These are phyloP conservation scores for Fusarium udum DNA, from an alignment of 2,329 filamentous ascomycete genomes.

Conservation along the genomic window DNA sequence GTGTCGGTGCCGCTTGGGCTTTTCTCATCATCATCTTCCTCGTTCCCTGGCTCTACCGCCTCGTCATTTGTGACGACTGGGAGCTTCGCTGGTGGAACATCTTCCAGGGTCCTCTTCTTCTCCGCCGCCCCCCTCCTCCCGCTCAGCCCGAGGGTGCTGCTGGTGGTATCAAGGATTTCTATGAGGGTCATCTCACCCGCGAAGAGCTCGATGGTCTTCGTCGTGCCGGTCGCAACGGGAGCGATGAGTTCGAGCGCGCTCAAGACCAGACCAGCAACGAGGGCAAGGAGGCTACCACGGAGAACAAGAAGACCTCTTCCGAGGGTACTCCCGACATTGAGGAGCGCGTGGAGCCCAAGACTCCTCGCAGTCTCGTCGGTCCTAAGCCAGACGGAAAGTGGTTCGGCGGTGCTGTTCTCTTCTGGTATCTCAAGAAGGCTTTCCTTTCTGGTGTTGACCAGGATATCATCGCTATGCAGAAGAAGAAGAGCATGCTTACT, in stretches of 20 bases:
- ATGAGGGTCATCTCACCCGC: constrained; percentile 63
- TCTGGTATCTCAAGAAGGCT: constrained; percentile 39
- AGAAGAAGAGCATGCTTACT: constrained; percentile 59
- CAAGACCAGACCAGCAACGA: constrained; percentile 27
- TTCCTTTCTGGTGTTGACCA: constrained; percentile 43
- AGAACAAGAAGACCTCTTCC: constrained; percentile 36
- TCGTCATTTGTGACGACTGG: constrained; percentile 69
- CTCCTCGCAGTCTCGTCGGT: constrained; percentile 29
- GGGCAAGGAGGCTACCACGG: constrained; percentile 36
- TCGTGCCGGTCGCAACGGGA: constrained; percentile 44
- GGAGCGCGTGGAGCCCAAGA: constrained; percentile 23
- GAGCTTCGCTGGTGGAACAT: constrained; percentile 66
- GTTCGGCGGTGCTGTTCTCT: constrained; percentile 26
- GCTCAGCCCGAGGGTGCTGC: constrained; percentile 75
- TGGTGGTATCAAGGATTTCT: constrained; percentile 61
- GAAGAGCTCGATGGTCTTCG: constrained; percentile 58
- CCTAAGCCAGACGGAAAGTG: constrained; percentile 31
- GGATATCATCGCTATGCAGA: constrained; percentile 42
- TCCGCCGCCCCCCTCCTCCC: constrained; percentile 53
- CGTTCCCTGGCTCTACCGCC: constrained; percentile 67
- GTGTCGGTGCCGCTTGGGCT: constrained; percentile 60
- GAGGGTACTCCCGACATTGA: neutral
- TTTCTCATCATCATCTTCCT: constrained; percentile 62
- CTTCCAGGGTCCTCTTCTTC: constrained; percentile 61
- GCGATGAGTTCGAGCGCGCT: constrained; percentile 38